Conservation (phyloP, 345 rosid genomes). For the Raphanus sativus region DNA sequence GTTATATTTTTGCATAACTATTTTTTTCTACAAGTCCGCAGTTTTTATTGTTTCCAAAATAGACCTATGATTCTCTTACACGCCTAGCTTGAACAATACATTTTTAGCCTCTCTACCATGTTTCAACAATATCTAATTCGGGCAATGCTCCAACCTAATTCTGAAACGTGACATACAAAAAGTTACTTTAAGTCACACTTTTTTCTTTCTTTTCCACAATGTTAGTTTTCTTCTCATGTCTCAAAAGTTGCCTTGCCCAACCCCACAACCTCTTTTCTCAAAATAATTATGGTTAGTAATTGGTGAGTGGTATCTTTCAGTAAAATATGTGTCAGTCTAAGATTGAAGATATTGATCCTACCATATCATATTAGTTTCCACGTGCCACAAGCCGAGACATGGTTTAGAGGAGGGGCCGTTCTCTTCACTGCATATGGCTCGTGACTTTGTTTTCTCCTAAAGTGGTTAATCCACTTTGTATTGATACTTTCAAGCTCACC, state of each 20-base stretch:
- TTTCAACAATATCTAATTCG: slow-evolving; percentile 18
- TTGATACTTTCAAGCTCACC: slow-evolving; percentile 26
- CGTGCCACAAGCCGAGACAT: slow-evolving; percentile 33
- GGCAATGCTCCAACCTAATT: slow-evolving; percentile 23
- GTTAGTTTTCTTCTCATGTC: slow-evolving; percentile 31
- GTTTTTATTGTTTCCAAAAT: not conserved
- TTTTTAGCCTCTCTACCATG: slow-evolving; percentile 25
- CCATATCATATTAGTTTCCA: slow-evolving; percentile 18
- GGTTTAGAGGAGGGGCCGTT: slow-evolving; percentile 30
- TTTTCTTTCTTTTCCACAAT: not conserved
- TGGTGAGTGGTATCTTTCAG: slow-evolving; percentile 37
- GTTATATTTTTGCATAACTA: not conserved
- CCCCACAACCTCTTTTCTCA: slow-evolving; percentile 34
- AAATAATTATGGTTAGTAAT: slow-evolving; percentile 20
- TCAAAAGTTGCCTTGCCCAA: slow-evolving; percentile 35
- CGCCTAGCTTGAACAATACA: slow-evolving; percentile 5
- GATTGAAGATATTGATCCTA: slow-evolving; percentile 26
- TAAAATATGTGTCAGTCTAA: slow-evolving; percentile 28
- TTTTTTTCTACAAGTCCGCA: not conserved
- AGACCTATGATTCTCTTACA: slow-evolving; percentile 7
- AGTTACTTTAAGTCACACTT: slow-evolving; percentile 19
- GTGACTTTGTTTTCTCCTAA: slow-evolving; percentile 25
- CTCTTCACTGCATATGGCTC: slow-evolving; percentile 32
- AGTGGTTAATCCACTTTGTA: slow-evolving; percentile 36
- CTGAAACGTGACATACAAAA: slow-evolving; percentile 31